Conservation (phyloP, 805 yeast species). For the Clavispora santaluciae region DNA sequence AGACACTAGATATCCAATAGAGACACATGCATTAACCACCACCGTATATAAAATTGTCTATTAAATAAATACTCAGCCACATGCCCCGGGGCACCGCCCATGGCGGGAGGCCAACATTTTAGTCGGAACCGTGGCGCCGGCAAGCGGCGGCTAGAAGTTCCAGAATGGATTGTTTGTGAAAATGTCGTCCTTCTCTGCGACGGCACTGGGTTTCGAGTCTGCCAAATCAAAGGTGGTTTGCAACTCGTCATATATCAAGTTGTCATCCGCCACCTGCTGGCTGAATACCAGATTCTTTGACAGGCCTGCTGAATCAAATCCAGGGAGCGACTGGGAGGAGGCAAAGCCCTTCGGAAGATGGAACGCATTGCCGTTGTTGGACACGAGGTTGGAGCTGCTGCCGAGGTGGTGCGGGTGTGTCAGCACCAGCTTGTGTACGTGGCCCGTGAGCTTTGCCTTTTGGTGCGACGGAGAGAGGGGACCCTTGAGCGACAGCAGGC, state of each 20-base stretch:
- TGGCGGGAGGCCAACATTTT: background rate
- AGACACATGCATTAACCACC: no score
- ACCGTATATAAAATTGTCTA: no score
- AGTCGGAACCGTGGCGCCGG: background rate
- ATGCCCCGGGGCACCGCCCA: background rate
- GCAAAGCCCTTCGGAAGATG: conserved; percentile 2
- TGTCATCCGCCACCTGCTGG: background rate
- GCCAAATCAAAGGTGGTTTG: background rate
- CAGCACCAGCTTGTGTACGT: conserved; percentile 15
- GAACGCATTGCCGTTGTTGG: conserved; percentile 5
- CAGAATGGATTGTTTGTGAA: conserved; percentile 5
- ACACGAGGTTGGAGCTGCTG: background rate
- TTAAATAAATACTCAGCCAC: background rate
- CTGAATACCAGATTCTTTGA: background rate
- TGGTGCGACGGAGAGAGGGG: conserved; percentile 10
- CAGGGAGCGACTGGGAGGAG: conserved; percentile 1
- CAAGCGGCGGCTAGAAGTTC: background rate
- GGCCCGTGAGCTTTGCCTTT: conserved; percentile 13
- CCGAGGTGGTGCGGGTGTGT: background rate
- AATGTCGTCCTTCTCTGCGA: background rate
- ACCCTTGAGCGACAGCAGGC: conserved; percentile 8
- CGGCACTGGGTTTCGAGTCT: background rate
- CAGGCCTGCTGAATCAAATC: conserved; percentile 2
- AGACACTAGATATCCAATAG: conserved; percentile 9
- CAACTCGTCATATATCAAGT: background rate